These are phyloP conservation scores for Euryodendron excelsum DNA, from an alignment of 148 eudicot genomes.

Conservation along the genomic window DNA sequence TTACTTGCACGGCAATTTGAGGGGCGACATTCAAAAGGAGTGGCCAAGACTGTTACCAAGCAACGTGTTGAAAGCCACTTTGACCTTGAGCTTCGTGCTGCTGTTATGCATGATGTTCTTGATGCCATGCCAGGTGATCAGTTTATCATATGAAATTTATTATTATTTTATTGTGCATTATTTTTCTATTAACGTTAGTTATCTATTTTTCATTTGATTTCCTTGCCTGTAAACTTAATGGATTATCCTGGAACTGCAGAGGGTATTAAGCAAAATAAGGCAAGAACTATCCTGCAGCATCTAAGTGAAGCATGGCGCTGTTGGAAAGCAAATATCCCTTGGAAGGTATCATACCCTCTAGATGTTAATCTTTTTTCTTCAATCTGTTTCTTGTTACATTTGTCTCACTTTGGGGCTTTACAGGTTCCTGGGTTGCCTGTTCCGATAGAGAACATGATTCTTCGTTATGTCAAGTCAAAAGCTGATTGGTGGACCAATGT, in stretches of 20 bases:
- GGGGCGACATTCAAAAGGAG: constrained; percentile 98
- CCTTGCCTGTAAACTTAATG: background rate
- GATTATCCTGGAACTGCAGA: constrained; percentile 37
- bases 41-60: constrained; percentile 98
- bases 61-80: constrained; percentile 99
- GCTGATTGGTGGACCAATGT: constrained; percentile 99
- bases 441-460: constrained; percentile 99
- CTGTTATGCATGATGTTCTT: constrained; percentile 99
- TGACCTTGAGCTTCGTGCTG: constrained; percentile 99
- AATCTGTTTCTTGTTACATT: background rate
- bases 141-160: background rate
- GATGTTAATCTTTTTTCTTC: background rate
- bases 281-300: constrained; percentile 98
- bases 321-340: constrained; percentile 99
- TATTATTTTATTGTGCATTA: background rate
- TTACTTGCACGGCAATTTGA: constrained; percentile 97
- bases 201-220: background rate
- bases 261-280: constrained; percentile 95
- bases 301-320: constrained; percentile 99
- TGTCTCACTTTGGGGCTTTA: constrained; percentile 13
- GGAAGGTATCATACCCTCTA: constrained; percentile 57
- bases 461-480: constrained; percentile 98
- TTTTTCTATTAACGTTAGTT: background rate
- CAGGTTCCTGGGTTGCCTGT: constrained; percentile 95
- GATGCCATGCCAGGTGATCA: constrained; percentile 88